Evolutionary conservation across 2,329 filamentous ascomycete species (phyloP).

Genomic region (Sporothrix mexicana): DNA sequence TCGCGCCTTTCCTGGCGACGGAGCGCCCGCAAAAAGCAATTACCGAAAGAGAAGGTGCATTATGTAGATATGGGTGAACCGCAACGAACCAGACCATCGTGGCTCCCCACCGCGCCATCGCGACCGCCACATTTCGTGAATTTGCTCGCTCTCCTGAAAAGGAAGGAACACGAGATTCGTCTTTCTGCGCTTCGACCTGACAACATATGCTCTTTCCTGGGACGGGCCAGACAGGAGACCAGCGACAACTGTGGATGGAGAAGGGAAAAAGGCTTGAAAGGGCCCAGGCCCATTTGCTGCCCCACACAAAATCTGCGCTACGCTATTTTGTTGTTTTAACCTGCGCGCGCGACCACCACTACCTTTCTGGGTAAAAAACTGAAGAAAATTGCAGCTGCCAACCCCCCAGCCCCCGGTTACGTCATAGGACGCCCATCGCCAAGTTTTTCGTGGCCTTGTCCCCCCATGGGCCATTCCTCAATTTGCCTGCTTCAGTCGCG

Average conservation of each 20-base stretch:
- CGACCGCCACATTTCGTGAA: constrained; percentile 8
- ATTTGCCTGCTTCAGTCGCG: constrained; percentile 25
- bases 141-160: constrained; percentile 6
- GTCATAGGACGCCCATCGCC: constrained; percentile 36
- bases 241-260: neutral
- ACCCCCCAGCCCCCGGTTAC: constrained; percentile 32
- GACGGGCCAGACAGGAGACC: neutral
- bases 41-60: neutral
- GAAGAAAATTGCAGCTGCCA: constrained; percentile 5
- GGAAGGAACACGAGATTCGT: constrained; percentile 9
- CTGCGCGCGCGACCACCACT: constrained; percentile 16
- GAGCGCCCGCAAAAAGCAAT: neutral
- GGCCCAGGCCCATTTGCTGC: neutral
- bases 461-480: constrained; percentile 20
- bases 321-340: neutral
- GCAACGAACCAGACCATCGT: neutral
- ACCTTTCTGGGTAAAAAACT: neutral
- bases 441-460: constrained; percentile 24
- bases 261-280: constrained; percentile 1
- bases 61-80: neutral
- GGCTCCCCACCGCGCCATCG: neutral
- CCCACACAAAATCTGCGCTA: constrained; percentile 4
- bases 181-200: neutral
- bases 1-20: neutral
- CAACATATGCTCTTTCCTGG: neutral